Conservation (phyloP, 2,329 filamentous ascomycete species). For the Phyllosticta citribraziliensis region DNA sequence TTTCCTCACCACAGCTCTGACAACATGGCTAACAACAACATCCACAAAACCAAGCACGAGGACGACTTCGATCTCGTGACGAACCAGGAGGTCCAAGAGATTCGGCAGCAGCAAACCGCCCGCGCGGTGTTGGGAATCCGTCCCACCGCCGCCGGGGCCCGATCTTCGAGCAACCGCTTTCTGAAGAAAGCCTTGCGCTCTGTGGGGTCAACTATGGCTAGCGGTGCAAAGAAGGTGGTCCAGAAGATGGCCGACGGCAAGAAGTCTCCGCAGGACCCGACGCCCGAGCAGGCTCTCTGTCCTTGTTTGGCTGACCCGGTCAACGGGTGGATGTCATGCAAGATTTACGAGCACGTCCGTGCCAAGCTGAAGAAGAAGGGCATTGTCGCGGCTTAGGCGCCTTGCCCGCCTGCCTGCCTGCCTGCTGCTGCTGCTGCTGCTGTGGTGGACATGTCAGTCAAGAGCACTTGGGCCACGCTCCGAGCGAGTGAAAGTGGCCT, state of each 20-base stretch:
- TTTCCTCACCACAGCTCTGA: not conserved
- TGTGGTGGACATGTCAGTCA: no score
- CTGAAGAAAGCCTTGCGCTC: no score
- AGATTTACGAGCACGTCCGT: not conserved
- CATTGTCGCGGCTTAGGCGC: not conserved
- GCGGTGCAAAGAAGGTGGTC: no score
- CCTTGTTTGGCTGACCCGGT: not conserved
- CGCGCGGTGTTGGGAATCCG: not conserved
- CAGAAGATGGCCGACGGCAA: not conserved
- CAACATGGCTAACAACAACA: not conserved
- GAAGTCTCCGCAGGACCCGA: not conserved
- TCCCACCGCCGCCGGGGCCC: not conserved
- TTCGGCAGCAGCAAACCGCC: slow-evolving; percentile 14
- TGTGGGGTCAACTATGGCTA: no score
- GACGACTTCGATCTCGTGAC: slow-evolving; percentile 35
- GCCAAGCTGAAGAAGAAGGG: not conserved
- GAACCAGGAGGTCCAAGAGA: slow-evolving; percentile 40
- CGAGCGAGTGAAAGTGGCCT: no score
- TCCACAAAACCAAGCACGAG: not conserved
- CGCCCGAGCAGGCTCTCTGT: not conserved
- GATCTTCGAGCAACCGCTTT: no score
- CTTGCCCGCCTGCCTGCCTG: no score
- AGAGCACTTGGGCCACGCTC: no score
- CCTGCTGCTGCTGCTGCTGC: no score
- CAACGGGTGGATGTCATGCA: not conserved